Base-by-base conservation (phyloP, 225 moss, liverwort and hornwort genomes). In the Bryum argenteum region DNA sequence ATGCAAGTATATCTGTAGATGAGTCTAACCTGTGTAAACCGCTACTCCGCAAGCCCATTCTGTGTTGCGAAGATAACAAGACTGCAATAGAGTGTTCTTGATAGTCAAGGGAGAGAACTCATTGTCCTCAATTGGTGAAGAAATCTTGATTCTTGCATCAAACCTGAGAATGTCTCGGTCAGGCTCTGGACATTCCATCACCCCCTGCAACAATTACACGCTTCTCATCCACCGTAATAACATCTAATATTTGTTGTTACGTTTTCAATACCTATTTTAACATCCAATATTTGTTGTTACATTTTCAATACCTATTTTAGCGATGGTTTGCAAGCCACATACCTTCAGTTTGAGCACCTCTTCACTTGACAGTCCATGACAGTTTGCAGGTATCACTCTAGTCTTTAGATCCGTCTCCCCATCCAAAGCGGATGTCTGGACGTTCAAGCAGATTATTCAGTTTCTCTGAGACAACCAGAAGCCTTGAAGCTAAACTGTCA, bases 1-100 rank as follows among this genome's bases (percentile, higher is more conserved):
- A 50, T 22, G 62, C n/a, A 42, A 72, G 33, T 8, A 77, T 38
- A 37, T 66, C 59, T 37, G 56, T 55, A 14, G 37, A 68, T 40
- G 62, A 70, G 64, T 51, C 37, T 53, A 56, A 95, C 95, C 95
- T 77, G 98, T 92, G 75, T 98, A 94, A 67, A 98, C 91, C 69
- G 98, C 98, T 58, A 94, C 98, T 60, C 98, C 98, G 69, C 87
- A 98, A 61, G 88, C 91, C 98, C 98, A 98, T 38, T 94, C 92
- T 66, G 98, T 90, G 67, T 98, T 94, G 75, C 98, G 94, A 78
- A 98, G 75, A 77, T 77, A 83, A 72, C 98, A 98, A 72, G 94
- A 94, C 72, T 98, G 98, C 66, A 94, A 77, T 51, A 93, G 43
- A 43, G 94, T 98, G 66, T 94, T 94, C 80, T 87, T 91, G 81